Evolutionary conservation across 2,329 filamentous ascomycete species (phyloP).

Genomic region (Ascochyta viciae-villosae): DNA sequence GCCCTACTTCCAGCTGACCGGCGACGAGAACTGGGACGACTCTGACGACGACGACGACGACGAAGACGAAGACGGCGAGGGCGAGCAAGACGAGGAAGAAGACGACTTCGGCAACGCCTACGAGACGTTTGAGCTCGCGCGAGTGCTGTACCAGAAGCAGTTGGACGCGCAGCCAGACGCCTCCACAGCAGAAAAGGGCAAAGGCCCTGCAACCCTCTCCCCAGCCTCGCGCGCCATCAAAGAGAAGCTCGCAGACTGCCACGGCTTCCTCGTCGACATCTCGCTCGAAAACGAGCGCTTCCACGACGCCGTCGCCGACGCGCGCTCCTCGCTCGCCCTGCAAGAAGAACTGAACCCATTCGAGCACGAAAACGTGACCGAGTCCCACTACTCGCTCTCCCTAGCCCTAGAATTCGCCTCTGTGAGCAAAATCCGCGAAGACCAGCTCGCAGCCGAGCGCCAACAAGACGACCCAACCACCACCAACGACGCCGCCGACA

Average conservation of each 20-base stretch:
- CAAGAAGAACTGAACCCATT: conserved; percentile 80
- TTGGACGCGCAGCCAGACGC: conserved; percentile 53
- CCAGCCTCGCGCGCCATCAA: conserved; percentile 57
- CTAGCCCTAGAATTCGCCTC: conserved; percentile 94
- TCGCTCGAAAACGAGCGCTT: conserved; percentile 97
- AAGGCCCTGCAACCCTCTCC: conserved; percentile 54
- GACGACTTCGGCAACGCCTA: conserved; percentile 70
- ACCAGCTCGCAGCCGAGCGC: conserved; percentile 50
- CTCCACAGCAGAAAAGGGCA: conserved; percentile 51
- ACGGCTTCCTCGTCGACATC: conserved; percentile 93
- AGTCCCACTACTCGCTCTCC: conserved; percentile 96
- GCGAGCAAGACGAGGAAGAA: conserved; percentile 59
- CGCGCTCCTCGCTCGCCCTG: conserved; percentile 76
- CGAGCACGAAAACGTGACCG: conserved; percentile 85
- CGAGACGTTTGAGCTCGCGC: conserved; percentile 68
- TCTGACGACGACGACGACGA: conserved; percentile 69
- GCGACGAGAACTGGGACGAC: conserved; percentile 86
- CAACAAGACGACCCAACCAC: conserved; percentile 42
- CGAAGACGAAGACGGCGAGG: conserved; percentile 65
- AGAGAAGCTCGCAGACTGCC: conserved; percentile 88
- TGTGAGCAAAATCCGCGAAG: conserved; percentile 67
- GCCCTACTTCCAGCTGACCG: conserved; percentile 87
- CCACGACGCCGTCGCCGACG: conserved; percentile 83
- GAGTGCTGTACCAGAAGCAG: conserved; percentile 65
- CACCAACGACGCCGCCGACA: conserved; percentile 40